These are phyloP conservation scores for Haberlea rhodopensis DNA, from an alignment of 257 asterid species.

Conservation along the genomic window DNA sequence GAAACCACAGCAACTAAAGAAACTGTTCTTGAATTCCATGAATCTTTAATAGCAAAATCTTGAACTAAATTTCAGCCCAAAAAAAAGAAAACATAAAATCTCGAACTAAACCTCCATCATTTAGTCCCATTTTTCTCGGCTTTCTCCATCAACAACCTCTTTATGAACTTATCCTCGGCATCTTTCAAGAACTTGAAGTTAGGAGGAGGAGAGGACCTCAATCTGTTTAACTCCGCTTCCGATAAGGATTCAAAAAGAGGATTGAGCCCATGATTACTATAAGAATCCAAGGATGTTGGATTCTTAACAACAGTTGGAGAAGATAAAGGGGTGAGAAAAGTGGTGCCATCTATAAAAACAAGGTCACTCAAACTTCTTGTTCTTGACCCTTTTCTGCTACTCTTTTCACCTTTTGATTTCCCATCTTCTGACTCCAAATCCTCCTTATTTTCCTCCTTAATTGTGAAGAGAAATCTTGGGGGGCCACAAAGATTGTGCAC, in stretches of 20 bases:
- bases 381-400: constrained; percentile 65
- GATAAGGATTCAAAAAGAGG: constrained; percentile 72
- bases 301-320: constrained; percentile 63
- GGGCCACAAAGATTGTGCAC: constrained; percentile 88
- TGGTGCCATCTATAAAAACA: constrained; percentile 38
- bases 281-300: constrained; percentile 41
- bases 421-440: constrained; percentile 87
- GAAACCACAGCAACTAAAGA: constrained; percentile 49
- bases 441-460: constrained; percentile 82
- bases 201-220: constrained; percentile 93
- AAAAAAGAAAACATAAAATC: no score
- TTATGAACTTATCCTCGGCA: constrained; percentile 85
- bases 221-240: constrained; percentile 50
- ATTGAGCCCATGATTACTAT: constrained; percentile 59
- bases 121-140: constrained; percentile 37
- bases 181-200: constrained; percentile 86
- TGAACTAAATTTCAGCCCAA: no score
- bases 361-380: constrained; percentile 71
- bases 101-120: constrained; percentile 22
- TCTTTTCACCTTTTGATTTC: constrained; percentile 46
- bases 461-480: constrained; percentile 87
- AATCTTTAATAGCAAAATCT: constrained; percentile 21
- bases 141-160: constrained; percentile 50
- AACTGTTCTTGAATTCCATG: constrained; percentile 40
- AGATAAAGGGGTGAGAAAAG: constrained; percentile 55